These are phyloP conservation scores for Didymella lethalis DNA, from an alignment of 2,329 filamentous ascomycete species.

Conservation along the genomic window DNA sequence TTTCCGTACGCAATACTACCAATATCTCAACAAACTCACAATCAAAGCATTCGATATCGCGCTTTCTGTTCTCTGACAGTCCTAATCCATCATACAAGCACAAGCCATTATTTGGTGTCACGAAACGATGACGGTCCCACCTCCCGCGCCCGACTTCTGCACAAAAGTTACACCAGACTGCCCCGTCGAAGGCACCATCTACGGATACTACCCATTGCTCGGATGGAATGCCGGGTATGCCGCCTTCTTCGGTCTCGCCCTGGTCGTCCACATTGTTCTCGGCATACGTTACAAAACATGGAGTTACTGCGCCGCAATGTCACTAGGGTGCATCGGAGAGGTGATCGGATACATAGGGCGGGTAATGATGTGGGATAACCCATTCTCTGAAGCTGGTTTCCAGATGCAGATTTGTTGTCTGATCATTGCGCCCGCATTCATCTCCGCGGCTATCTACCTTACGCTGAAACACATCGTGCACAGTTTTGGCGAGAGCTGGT, in stretches of 20 bases:
- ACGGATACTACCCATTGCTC: conserved; percentile 61
- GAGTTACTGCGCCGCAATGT: conserved; percentile 60
- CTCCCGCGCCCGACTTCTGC: conserved; percentile 25
- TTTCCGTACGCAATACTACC: neutral
- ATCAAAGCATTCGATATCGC: neutral
- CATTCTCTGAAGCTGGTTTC: conserved; percentile 60
- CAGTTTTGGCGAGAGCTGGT: conserved; percentile 55
- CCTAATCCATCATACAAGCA: neutral
- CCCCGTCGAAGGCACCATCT: conserved; percentile 57
- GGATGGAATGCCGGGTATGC: conserved; percentile 61
- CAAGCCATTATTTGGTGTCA: neutral
- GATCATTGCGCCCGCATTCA: conserved; percentile 66
- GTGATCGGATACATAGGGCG: conserved; percentile 64
- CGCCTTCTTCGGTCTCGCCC: conserved; percentile 58
- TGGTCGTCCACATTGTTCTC: conserved; percentile 58
- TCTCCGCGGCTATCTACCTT: conserved; percentile 63
- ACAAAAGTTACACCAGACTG: conserved; percentile 42
- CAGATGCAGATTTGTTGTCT: conserved; percentile 61
- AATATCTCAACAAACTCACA: neutral
- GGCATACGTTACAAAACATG: conserved; percentile 62
- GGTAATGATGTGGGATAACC: conserved; percentile 61
- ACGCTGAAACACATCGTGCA: conserved; percentile 63
- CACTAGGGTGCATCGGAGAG: conserved; percentile 59
- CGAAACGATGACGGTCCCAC: conserved; percentile 8
- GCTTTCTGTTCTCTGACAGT: neutral